Conservation (phyloP, 1,284 basidiomycete genomes). For the Ustilago tritici region DNA sequence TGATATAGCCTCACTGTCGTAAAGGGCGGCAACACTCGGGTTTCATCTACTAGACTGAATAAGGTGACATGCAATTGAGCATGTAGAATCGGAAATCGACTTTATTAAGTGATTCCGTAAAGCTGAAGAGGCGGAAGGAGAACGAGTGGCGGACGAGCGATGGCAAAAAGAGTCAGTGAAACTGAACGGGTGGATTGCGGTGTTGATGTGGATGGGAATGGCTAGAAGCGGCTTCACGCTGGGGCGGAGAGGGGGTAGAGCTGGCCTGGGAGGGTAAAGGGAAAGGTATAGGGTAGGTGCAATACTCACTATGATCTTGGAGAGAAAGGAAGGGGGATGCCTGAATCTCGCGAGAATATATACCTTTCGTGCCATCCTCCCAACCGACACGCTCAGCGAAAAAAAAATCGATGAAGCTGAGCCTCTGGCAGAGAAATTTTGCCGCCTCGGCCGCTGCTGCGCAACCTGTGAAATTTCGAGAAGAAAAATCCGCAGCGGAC, state of each 20-base stretch:
- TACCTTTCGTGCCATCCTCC: conserved; percentile 22
- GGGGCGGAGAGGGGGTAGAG: not conserved
- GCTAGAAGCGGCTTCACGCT: not conserved
- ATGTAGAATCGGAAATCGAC: conserved; percentile 68
- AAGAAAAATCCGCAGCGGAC: not conserved
- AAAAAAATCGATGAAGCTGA: conserved; percentile 14
- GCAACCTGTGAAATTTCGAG: conserved; percentile 3
- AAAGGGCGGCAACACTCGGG: conserved; percentile 64
- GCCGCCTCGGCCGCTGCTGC: conserved; percentile 3
- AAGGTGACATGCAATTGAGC: conserved; percentile 67
- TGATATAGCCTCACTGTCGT: conserved; percentile 63
- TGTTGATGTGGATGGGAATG: not conserved
- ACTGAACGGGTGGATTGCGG: conserved; percentile 5
- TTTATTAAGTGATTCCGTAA: conserved; percentile 69
- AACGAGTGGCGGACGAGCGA: not conserved
- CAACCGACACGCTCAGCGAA: not conserved
- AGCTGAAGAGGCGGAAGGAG: conserved; percentile 41
- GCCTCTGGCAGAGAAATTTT: conserved; percentile 17
- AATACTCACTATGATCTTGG: conserved; percentile 60
- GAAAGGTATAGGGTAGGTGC: conserved; percentile 30
- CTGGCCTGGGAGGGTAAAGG: not conserved
- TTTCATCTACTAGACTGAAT: conserved; percentile 68
- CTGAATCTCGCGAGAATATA: conserved; percentile 34
- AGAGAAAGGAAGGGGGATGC: conserved; percentile 45
- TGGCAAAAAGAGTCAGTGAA: conserved; percentile 24